Evolutionary conservation across 805 yeast genomes (phyloP).

Genomic region (Saccharomyces mikatae): DNA sequence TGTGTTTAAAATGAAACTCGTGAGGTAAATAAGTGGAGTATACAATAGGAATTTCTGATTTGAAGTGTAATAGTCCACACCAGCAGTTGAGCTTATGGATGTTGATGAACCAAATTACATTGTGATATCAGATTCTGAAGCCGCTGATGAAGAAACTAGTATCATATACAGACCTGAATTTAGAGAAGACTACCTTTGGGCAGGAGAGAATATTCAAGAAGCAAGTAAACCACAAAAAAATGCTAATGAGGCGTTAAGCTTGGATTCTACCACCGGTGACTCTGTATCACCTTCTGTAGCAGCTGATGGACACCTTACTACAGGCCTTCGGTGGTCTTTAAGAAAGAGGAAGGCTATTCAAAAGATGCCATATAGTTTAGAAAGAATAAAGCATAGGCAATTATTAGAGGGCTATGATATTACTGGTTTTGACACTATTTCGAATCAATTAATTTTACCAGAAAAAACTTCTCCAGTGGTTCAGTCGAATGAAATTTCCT

Average conservation of each 20-base stretch:
- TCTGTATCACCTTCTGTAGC: background rate
- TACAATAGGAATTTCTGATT: background rate
- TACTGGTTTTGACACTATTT: conserved; percentile 17
- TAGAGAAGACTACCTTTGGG: background rate
- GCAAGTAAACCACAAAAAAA: background rate
- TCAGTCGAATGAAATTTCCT: background rate
- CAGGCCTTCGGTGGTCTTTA: conserved; percentile 12
- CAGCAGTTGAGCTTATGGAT: background rate
- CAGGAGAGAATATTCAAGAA: background rate
- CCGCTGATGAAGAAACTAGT: conserved; percentile 12
- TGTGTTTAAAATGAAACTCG: background rate
- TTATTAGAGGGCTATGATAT: conserved; percentile 25
- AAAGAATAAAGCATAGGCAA: conserved; percentile 27
- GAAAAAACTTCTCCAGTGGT: background rate
- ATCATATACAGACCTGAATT: background rate
- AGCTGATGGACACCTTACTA: background rate
- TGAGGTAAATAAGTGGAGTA: background rate
- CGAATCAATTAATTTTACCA: conserved; percentile 16
- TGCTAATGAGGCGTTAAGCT: background rate
- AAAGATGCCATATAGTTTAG: conserved; percentile 30
- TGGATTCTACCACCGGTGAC: background rate
- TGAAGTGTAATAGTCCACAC: conserved; percentile 6
- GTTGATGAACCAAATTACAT: conserved; percentile 5
- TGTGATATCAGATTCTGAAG: conserved; percentile 24
- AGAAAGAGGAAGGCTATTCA: conserved; percentile 30